These are phyloP conservation scores for Xylaria flabelliformis DNA, from an alignment of 495 filamentous ascomycete genomes.

Conservation along the genomic window DNA sequence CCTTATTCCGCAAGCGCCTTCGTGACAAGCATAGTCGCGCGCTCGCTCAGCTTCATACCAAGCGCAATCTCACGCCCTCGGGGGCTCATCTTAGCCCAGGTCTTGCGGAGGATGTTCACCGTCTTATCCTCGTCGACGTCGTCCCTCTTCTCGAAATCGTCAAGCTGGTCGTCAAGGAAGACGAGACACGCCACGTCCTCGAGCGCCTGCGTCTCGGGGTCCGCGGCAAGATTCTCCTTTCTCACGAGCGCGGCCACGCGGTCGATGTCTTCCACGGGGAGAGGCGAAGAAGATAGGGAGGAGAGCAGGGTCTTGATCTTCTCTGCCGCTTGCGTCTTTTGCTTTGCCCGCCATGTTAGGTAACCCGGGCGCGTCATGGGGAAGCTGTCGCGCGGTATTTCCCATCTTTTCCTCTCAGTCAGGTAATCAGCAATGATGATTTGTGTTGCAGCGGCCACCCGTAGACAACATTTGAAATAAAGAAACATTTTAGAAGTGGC, in stretches of 20 bases:
- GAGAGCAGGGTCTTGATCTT: conserved; percentile 61
- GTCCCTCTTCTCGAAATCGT: conserved; percentile 66
- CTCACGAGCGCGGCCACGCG: conserved; percentile 66
- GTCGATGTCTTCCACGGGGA: conserved; percentile 47
- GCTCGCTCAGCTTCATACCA: conserved; percentile 66
- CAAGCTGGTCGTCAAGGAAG: conserved; percentile 85
- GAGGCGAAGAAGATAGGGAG: conserved; percentile 56
- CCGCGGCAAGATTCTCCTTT: conserved; percentile 68
- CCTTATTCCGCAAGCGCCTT: conserved; percentile 62
- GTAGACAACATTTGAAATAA: neutral
- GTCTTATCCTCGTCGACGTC: conserved; percentile 74
- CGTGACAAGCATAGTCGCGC: conserved; percentile 63
- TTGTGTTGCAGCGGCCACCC: neutral
- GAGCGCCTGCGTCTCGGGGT: conserved; percentile 71
- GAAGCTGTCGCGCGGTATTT: conserved; percentile 73
- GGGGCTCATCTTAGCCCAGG: conserved; percentile 82
- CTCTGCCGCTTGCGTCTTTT: conserved; percentile 73
- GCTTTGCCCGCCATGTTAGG: conserved; percentile 72
- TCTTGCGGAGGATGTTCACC: conserved; percentile 75
- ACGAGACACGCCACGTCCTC: conserved; percentile 88
- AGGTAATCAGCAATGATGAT: neutral
- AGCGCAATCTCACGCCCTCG: conserved; percentile 71
- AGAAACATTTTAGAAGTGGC: neutral
- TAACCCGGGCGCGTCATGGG: conserved; percentile 75
- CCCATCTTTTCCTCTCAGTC: conserved; percentile 63